A percentile compares a stretch with the other conserved stretches of the same genome.
phyloP scores from a whole-genome alignment of 768 basidiomycete species.

The Trametes gibbosa region DNA sequence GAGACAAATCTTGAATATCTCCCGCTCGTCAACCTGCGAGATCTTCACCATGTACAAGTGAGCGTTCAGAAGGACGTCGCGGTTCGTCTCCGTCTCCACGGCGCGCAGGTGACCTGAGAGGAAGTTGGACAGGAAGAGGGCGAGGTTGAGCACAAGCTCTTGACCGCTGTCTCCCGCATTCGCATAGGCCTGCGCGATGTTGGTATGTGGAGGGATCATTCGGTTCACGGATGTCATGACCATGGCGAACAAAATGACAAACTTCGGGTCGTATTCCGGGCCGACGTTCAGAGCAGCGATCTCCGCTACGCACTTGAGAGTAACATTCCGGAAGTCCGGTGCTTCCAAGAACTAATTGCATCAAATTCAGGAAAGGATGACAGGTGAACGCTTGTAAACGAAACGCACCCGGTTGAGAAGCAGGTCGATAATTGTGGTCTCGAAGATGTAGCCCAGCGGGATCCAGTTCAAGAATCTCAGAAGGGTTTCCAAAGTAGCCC shows the following conservation, averaged over 20 bases:
- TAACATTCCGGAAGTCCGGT: conserved; percentile 95
- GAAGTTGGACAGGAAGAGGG: conserved; percentile 97
- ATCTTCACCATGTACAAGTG: conserved; percentile 99
- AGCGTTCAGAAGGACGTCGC: conserved; percentile 92
- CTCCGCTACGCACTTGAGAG: conserved; percentile 94
- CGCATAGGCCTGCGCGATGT: conserved; percentile 89
- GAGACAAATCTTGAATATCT: conserved; percentile 98
- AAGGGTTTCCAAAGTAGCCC: conserved; percentile 90
- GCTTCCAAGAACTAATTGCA: conserved; percentile 86
- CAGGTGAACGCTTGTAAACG: conserved; percentile 10
- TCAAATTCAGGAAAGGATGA: conserved; percentile 6
- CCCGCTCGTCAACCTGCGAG: conserved; percentile 96
- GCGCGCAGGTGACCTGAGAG: conserved; percentile 88
- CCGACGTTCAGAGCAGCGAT: conserved; percentile 94
- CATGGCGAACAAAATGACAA: conserved; percentile 95
- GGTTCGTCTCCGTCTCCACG: conserved; percentile 89
- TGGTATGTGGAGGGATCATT: conserved; percentile 94
- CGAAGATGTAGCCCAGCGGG: conserved; percentile 97
- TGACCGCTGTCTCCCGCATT: conserved; percentile 91
- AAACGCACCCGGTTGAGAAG: conserved; percentile 80
- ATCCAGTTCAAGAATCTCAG: conserved; percentile 99
- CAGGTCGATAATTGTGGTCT: conserved; percentile 94
- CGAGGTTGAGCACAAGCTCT: conserved; percentile 94
- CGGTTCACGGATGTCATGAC: conserved; percentile 97
- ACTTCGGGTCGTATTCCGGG: conserved; percentile 97